phyloP scores from a whole-genome alignment of 441 rosid species.

The Adansonia grandidieri region DNA sequence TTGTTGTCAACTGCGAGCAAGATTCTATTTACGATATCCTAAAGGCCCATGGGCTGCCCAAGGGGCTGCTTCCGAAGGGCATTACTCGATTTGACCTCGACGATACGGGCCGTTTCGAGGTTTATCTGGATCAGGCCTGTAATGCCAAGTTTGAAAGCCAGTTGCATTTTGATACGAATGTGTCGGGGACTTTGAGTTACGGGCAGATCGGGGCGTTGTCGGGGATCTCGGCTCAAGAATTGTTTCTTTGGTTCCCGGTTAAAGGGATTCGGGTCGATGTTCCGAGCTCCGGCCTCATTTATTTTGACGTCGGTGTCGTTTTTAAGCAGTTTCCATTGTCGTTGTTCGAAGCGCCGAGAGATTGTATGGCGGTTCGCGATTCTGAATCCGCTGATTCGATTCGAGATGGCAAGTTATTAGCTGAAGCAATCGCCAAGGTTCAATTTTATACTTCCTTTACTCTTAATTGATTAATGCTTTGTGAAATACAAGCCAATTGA shows the following conservation, averaged over 20 bases:
- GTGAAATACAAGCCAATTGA: neutral
- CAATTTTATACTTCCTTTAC: neutral
- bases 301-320: slow-evolving; percentile 90
- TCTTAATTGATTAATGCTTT: neutral
- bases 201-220: slow-evolving; percentile 65
- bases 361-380: slow-evolving; percentile 55
- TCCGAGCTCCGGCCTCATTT: slow-evolving; percentile 85
- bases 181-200: slow-evolving; percentile 59
- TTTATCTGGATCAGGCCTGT: slow-evolving; percentile 70
- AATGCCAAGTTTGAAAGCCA: slow-evolving; percentile 88
- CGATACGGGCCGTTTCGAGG: slow-evolving; percentile 65
- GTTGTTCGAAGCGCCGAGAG: slow-evolving; percentile 81
- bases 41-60: slow-evolving; percentile 66
- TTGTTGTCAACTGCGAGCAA: slow-evolving; percentile 20
- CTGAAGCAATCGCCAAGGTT: slow-evolving; percentile 47
- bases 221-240: slow-evolving; percentile 81
- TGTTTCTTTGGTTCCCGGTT: slow-evolving; percentile 93
- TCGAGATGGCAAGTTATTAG: slow-evolving; percentile 25
- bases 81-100: slow-evolving; percentile 55
- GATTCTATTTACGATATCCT: slow-evolving; percentile 68
- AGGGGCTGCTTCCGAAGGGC: slow-evolving; percentile 85
- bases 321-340: slow-evolving; percentile 82
- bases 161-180: slow-evolving; percentile 75
- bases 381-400: slow-evolving; percentile 26
- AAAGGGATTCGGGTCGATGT: slow-evolving; percentile 80